phyloP scores from a whole-genome alignment of 164 flowering plant species.

The Vitis rupestris region DNA sequence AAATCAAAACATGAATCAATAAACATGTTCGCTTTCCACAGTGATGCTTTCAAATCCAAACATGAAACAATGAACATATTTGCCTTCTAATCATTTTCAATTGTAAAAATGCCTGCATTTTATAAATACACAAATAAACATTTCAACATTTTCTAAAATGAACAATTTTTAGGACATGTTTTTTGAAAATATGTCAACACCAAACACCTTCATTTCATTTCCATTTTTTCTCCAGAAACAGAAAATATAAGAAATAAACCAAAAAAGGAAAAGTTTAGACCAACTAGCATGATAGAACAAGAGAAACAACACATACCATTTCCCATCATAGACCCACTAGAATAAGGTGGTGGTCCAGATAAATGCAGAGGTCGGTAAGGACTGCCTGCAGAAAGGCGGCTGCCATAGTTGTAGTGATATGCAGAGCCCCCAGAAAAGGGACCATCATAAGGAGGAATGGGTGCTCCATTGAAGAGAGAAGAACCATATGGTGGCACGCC shows the following conservation, averaged over 20 bases:
- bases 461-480: conserved; percentile 66
- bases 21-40: too few species aligned
- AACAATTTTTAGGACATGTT: too few species aligned
- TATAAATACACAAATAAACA: too few species aligned
- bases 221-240: background rate
- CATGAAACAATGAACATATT: too few species aligned
- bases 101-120: too few species aligned
- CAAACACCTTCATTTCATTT: too few species aligned
- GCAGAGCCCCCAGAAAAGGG: conserved; percentile 86
- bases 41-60: too few species aligned
- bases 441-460: conserved; percentile 79
- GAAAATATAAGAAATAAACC: background rate
- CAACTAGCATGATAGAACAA: background rate
- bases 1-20: too few species aligned
- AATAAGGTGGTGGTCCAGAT: conserved; percentile 76
- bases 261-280: background rate
- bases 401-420: conserved; percentile 77
- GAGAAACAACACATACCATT: conserved; percentile 40
- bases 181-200: too few species aligned
- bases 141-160: too few species aligned
- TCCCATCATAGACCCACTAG: conserved; percentile 80
- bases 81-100: too few species aligned
- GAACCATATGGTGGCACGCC: conserved; percentile 88
- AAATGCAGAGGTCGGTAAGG: conserved; percentile 81
- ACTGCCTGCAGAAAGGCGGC: conserved; percentile 77